Evolutionary conservation across 495 filamentous ascomycete genomes (phyloP).

Genomic region (Xylaria curta): DNA sequence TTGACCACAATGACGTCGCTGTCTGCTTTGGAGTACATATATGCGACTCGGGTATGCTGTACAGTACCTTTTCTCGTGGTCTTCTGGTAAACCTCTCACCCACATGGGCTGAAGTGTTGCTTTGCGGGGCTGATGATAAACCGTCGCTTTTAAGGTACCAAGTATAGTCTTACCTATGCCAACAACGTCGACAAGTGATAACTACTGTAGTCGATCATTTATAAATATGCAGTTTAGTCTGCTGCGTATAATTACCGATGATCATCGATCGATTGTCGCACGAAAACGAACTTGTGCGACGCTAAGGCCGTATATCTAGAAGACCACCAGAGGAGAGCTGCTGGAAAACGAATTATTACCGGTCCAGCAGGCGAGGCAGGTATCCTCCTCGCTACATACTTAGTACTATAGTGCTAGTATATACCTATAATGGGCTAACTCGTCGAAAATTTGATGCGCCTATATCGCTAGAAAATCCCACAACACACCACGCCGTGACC

Average conservation of each 20-base stretch:
- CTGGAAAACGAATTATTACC: not conserved
- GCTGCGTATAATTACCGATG: constrained; percentile 10
- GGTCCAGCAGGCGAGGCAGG: not conserved
- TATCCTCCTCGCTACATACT: not conserved
- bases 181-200: not conserved
- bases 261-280: constrained; percentile 20
- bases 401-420: not conserved
- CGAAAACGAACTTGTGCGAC: constrained; percentile 18
- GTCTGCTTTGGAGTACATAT: not conserved
- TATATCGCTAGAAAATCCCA: not conserved
- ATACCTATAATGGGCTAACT: constrained; percentile 14
- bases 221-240: not conserved
- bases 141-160: no score
- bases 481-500: not conserved
- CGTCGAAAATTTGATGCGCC: not conserved
- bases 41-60: not conserved
- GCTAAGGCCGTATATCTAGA: not conserved
- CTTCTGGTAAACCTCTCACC: not conserved
- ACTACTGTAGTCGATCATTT: not conserved
- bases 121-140: constrained; percentile 6
- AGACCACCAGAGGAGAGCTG: not conserved
- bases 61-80: not conserved
- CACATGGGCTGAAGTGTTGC: not conserved
- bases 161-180: not conserved
- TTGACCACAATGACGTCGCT: constrained; percentile 10